Evolutionary conservation across 805 yeast genomes (phyloP).

Genomic region (Zygosaccharomyces siamensis): DNA sequence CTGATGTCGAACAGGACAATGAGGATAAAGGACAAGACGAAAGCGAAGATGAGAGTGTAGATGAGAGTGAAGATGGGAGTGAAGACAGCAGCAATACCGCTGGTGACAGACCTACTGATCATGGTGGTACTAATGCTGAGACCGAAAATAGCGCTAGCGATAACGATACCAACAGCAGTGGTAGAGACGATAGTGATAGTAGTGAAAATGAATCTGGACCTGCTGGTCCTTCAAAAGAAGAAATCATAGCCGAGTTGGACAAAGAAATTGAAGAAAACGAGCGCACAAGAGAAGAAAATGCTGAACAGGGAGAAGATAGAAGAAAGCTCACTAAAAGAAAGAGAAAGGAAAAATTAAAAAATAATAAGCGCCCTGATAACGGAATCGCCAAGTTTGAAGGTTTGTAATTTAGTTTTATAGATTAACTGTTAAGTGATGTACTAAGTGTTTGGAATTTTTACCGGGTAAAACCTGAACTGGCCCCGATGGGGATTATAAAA

Average conservation of each 20-base stretch:
- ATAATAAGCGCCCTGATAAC: conserved; percentile 44
- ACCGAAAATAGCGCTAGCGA: conserved; percentile 16
- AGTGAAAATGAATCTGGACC: conserved; percentile 15
- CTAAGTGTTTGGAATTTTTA: no score
- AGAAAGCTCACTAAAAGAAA: conserved; percentile 12
- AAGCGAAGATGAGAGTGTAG: conserved; percentile 8
- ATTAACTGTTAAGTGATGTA: neutral
- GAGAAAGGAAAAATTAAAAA: conserved; percentile 7
- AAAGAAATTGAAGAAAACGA: conserved; percentile 26
- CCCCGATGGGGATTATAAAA: no score
- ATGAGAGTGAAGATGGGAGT: neutral
- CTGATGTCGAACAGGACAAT: conserved; percentile 33
- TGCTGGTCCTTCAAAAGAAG: conserved; percentile 28
- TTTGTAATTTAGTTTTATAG: conserved; percentile 30
- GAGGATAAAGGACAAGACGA: conserved; percentile 14
- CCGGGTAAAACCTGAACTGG: no score
- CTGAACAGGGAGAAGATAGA: conserved; percentile 13
- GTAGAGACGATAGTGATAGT: conserved; percentile 10
- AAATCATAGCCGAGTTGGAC: conserved; percentile 32
- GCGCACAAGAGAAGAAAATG: conserved; percentile 10
- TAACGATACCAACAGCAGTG: conserved; percentile 18
- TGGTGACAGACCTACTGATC: conserved; percentile 12
- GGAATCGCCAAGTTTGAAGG: conserved; percentile 65
- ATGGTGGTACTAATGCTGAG: conserved; percentile 13
- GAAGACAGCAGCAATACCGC: conserved; percentile 21